phyloP scores from a whole-genome alignment of 2,329 filamentous ascomycete genomes.

The Penicillium palitans region DNA sequence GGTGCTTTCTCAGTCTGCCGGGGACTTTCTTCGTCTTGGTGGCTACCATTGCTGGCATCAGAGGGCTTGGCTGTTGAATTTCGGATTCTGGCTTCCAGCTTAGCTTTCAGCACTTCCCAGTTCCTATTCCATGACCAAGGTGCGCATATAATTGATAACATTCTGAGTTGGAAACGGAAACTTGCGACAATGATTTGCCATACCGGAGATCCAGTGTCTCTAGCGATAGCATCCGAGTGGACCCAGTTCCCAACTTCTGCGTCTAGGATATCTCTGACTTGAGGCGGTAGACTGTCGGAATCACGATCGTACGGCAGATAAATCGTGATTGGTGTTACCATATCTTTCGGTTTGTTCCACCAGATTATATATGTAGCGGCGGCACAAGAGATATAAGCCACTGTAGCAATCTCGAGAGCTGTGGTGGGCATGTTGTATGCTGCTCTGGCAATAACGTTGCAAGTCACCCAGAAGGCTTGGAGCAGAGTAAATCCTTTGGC shows the following conservation, averaged over 20 bases:
- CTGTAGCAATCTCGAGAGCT: constrained; percentile 15
- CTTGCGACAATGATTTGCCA: background rate
- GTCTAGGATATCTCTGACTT: constrained; percentile 2
- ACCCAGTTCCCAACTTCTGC: background rate
- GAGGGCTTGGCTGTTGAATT: background rate
- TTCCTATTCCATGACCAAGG: background rate
- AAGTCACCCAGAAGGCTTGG: constrained; percentile 11
- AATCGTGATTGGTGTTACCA: constrained; percentile 17
- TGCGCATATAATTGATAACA: background rate
- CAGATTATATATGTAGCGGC: constrained; percentile 11
- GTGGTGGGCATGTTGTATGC: constrained; percentile 14
- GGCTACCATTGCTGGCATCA: background rate
- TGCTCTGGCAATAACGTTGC: constrained; percentile 14
- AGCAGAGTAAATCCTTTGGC: constrained; percentile 15
- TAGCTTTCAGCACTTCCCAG: background rate
- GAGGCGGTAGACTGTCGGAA: constrained; percentile 3
- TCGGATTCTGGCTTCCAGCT: background rate
- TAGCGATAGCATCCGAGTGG: background rate
- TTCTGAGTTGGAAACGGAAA: background rate
- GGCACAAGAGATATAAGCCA: constrained; percentile 16
- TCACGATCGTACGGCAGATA: constrained; percentile 6
- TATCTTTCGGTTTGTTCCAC: constrained; percentile 23
- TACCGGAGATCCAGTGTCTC: background rate
- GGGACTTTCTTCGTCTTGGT: background rate
- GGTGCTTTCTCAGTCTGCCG: no score